These are phyloP conservation scores for Eragrostis tef DNA, from an alignment of 202 grass and related monocot species.

Conservation along the genomic window DNA sequence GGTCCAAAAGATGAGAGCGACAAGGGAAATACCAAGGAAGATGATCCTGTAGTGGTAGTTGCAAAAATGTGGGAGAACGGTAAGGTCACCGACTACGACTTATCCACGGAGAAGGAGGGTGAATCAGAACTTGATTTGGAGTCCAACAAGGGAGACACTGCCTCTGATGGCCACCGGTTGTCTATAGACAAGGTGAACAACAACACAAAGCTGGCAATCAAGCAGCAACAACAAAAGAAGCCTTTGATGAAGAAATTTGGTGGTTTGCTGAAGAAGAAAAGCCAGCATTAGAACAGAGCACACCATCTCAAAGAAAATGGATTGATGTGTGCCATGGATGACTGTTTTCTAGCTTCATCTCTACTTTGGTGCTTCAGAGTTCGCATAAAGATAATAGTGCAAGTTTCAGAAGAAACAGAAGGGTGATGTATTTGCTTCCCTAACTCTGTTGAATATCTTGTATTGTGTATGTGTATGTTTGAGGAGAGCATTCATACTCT, in stretches of 20 bases:
- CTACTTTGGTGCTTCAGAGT: constrained; percentile 22
- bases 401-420: constrained; percentile 42
- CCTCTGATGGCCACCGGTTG: constrained; percentile 38
- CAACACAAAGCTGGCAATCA: constrained; percentile 44
- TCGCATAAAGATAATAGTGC: constrained; percentile 25
- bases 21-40: constrained; percentile 55
- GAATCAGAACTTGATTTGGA: constrained; percentile 60
- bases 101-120: constrained; percentile 55
- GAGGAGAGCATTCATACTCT: constrained; percentile 26
- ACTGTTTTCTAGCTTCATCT: constrained; percentile 40
- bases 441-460: constrained; percentile 30
- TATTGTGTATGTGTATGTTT: constrained; percentile 43
- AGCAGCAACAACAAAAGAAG: constrained; percentile 51
- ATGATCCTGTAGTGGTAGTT: constrained; percentile 49
- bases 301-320: neutral
- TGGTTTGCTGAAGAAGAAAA: constrained; percentile 58
- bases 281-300: constrained; percentile 38
- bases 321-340: neutral
- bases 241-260: constrained; percentile 59
- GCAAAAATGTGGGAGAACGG: constrained; percentile 63
- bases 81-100: constrained; percentile 44
- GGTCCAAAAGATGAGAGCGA: constrained; percentile 41
- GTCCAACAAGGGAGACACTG: constrained; percentile 49
- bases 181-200: constrained; percentile 32
- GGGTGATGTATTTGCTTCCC: constrained; percentile 49